These are phyloP conservation scores for Thraustochytrium sp. DNA, from an alignment of 352 stramenopile genomes.

Conservation along the genomic window DNA sequence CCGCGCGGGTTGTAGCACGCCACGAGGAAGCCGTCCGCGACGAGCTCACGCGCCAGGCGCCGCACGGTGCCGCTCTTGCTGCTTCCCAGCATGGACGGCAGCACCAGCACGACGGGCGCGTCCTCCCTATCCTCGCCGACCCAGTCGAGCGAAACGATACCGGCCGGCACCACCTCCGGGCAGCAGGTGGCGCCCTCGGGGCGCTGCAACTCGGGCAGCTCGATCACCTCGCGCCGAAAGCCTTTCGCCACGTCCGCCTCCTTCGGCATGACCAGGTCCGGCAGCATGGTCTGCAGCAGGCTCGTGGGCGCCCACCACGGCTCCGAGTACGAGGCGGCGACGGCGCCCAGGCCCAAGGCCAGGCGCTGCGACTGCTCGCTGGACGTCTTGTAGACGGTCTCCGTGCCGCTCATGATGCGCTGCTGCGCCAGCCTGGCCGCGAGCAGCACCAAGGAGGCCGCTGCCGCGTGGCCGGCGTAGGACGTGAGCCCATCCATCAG, in stretches of 20 bases:
- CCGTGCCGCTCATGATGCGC: no score
- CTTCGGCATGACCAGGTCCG: not conserved
- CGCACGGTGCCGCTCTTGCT: not conserved
- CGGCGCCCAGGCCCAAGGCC: no score
- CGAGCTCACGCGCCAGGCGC: not conserved
- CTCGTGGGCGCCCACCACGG: not conserved
- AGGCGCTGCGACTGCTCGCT: no score
- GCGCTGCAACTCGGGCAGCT: not conserved
- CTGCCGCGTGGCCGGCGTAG: no score
- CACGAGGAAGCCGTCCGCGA: not conserved
- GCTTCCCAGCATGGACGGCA: not conserved
- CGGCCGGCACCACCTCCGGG: not conserved
- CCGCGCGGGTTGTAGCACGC: constrained; percentile 25
- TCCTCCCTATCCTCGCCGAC: not conserved
- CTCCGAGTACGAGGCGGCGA: no score
- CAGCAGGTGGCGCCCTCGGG: not conserved
- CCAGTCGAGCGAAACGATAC: not conserved
- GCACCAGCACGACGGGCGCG: not conserved
- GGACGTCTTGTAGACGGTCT: no score
- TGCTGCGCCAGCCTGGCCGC: no score
- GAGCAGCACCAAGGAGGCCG: no score
- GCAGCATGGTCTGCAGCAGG: not conserved
- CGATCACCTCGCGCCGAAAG: not conserved
- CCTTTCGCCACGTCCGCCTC: no score
- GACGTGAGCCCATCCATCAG: no score